phyloP scores from a whole-genome alignment of 306 rosid species.

The Quercus berberidifolia region DNA sequence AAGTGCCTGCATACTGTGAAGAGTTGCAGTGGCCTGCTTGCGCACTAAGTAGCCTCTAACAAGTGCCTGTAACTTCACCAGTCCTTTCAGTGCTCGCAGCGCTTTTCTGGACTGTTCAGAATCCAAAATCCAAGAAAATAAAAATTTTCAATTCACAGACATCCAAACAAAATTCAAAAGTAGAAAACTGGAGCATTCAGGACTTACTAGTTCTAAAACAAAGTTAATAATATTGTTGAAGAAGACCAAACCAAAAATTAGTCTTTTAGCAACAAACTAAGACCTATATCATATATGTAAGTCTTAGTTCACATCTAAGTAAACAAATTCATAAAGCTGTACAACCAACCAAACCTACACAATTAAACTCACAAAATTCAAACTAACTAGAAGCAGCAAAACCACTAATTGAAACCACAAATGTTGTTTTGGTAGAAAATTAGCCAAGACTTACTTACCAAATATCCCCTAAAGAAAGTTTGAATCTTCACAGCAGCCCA shows the following conservation, averaged over 20 bases:
- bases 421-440: background rate
- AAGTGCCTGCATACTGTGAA: slow-evolving; percentile 82
- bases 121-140: background rate
- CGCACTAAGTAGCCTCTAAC: slow-evolving; percentile 88
- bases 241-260: background rate
- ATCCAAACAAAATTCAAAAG: background rate
- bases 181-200: background rate
- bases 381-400: background rate
- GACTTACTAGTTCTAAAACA: background rate
- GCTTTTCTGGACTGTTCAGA: slow-evolving; percentile 78
- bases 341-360: background rate
- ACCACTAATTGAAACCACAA: background rate
- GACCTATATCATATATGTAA: background rate
- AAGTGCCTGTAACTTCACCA: slow-evolving; percentile 86
- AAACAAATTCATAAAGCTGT: background rate
- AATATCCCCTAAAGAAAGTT: slow-evolving; percentile 63
- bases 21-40: slow-evolving; percentile 75
- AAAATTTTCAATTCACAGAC: background rate
- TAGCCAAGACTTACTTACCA: slow-evolving; percentile 38
- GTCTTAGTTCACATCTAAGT: background rate
- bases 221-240: background rate
- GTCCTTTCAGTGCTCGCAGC: slow-evolving; percentile 76
- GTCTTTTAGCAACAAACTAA: background rate
- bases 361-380: background rate
- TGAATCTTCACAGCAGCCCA: slow-evolving; percentile 81